Percentiles rank a stretch among this genome's conserved stretches.
Evolutionary conservation across 192 early-diverging fungal species (phyloP).

Genomic region (Backusella tuberculispora): DNA sequence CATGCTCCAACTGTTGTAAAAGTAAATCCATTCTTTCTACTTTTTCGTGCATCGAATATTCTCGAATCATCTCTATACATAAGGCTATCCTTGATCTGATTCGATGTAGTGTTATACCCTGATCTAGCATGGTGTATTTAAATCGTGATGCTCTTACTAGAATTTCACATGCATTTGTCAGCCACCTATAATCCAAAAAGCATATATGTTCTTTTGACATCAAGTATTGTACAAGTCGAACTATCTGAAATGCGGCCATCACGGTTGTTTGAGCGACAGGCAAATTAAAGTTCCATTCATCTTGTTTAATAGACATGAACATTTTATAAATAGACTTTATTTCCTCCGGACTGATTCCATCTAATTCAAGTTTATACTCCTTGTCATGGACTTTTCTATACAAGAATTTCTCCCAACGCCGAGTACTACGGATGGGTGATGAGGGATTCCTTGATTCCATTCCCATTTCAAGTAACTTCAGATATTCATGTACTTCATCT

Average conservation of each 20-base stretch:
- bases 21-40: neutral
- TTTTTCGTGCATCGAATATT: neutral
- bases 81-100: neutral
- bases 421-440: neutral
- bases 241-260: neutral
- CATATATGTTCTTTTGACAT: neutral
- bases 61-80: neutral
- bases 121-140: neutral
- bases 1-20: neutral
- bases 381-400: neutral
- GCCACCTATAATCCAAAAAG: constrained; percentile 1
- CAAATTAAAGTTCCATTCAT: constrained; percentile 1
- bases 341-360: neutral
- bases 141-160: neutral
- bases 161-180: neutral
- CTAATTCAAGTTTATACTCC: neutral
- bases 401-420: neutral
- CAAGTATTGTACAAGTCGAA: neutral
- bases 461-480: neutral
- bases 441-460: neutral
- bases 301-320: neutral
- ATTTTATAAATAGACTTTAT: neutral
- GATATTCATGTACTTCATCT: neutral
- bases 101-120: neutral
- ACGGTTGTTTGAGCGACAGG: neutral